These are phyloP conservation scores for Ceratocystis huliohia DNA, from an alignment of 2,329 filamentous ascomycete species.

Conservation along the genomic window DNA sequence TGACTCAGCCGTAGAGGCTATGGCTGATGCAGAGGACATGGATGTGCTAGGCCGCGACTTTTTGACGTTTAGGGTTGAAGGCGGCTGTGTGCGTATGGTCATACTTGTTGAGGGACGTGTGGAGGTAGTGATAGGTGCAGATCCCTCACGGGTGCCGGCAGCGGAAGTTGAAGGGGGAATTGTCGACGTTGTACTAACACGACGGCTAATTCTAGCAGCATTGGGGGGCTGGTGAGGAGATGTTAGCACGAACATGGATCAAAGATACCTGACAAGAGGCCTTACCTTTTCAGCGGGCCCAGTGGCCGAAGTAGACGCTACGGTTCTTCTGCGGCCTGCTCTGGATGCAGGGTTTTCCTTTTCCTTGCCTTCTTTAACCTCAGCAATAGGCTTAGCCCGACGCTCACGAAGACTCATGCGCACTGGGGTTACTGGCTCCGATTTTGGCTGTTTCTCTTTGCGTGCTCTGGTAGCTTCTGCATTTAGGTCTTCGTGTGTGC, in stretches of 20 bases:
- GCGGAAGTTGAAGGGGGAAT: constrained; percentile 22
- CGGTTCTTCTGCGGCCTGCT: constrained; percentile 48
- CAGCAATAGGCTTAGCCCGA: constrained; percentile 45
- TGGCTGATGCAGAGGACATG: constrained; percentile 3
- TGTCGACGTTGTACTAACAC: constrained; percentile 38
- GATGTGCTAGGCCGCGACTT: constrained; percentile 18
- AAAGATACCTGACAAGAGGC: neutral
- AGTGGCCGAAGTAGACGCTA: constrained; percentile 29
- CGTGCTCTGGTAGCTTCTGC: constrained; percentile 50
- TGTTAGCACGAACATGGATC: neutral
- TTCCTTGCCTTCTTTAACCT: constrained; percentile 35
- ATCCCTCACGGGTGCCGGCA: neutral
- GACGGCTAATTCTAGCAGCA: constrained; percentile 27
- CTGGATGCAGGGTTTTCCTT: constrained; percentile 28
- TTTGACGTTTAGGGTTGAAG: constrained; percentile 15
- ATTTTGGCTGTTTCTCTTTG: constrained; percentile 49
- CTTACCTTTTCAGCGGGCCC: constrained; percentile 31
- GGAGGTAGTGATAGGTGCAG: neutral
- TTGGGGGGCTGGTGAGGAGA: constrained; percentile 4
- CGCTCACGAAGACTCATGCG: constrained; percentile 64
- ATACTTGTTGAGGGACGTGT: constrained; percentile 13
- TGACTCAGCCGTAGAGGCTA: neutral
- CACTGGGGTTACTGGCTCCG: constrained; percentile 26
- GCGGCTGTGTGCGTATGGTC: neutral
- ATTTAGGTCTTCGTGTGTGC: constrained; percentile 64